Base-by-base conservation (phyloP, 441 rosid species). In the Mallotus repandus region DNA sequence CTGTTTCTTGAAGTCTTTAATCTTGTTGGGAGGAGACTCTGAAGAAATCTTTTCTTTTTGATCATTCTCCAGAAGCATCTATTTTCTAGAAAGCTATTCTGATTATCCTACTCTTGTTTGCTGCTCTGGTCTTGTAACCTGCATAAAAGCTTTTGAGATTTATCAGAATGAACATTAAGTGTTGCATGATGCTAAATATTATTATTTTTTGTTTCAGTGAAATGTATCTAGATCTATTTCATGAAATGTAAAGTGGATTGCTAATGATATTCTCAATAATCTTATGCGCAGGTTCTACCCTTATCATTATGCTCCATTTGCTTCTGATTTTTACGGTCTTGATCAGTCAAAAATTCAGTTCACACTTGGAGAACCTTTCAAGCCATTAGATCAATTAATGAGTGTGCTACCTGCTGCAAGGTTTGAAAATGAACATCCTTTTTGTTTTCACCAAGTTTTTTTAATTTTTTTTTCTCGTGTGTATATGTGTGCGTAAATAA, bases 301-400 rank as follows among this genome's bases (percentile, higher is more conserved):
- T 10, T 81, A 78, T 65, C 84, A 81, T 72, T 81, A 81, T 78
- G 84, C 84, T n/a, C 84, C 84, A 38, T 81, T 78, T 75, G 81
- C 84, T 11, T 81, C 84, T n/a, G 84, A 81, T 78, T 70, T 81
- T 63, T 12, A n/a, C 29, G 79, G 64, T 66, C 46, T 78, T 46
- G 68, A n/a, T 75, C 74, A 75, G 59, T 52, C 75, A 10, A 48
- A 81, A 45, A 66, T 81, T 72, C 69, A 63, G 13, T 81, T 81
- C 66, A 68, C 68, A 11, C 69, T 77, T 2, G 84, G 84, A 48
- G 59, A 65, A 62, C 84, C 84, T 32, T 75, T 78, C 73, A 81
- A 78, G 60, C 84, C 84, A 21, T 75, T 81, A 49, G 74, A 81
- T 66, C 84, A 81, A 21, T 66, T 81, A 63, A 58, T 81, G 77